A percentile compares a stretch with the other conserved stretches of the same genome.
These are phyloP conservation scores for Macadamia integrifolia DNA, from an alignment of 164 flowering plant species.

Conservation along the genomic window DNA sequence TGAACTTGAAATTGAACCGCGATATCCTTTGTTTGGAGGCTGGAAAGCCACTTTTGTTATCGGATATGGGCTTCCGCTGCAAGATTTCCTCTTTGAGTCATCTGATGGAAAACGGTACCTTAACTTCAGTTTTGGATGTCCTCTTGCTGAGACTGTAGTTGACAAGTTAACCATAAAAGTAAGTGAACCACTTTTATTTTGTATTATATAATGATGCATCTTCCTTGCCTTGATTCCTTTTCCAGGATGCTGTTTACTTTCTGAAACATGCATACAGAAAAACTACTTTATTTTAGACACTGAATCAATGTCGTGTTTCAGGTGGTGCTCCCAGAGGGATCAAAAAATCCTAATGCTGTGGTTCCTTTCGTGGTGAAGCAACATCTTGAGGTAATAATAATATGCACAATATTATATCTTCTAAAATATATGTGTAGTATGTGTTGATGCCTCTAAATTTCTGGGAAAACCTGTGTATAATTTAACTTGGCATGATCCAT, in stretches of 20 bases:
- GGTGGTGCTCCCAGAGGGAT: slow-evolving; percentile 97
- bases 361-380: slow-evolving; percentile 74
- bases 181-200: slow-evolving; percentile 14
- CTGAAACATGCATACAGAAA: background rate
- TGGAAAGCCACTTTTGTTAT: slow-evolving; percentile 91
- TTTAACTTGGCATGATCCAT: background rate
- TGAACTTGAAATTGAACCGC: slow-evolving; percentile 88
- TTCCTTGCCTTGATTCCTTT: background rate
- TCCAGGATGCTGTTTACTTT: background rate
- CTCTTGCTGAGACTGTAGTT: slow-evolving; percentile 69
- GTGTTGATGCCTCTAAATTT: too few relatives aligned
- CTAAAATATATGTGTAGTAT: background rate
- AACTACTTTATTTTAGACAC: background rate
- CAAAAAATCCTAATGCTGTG: slow-evolving; percentile 59
- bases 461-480: too few relatives aligned
- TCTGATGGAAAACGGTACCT: slow-evolving; percentile 84
- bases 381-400: slow-evolving; percentile 53
- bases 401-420: background rate
- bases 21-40: slow-evolving; percentile 97
- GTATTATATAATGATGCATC: background rate
- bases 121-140: slow-evolving; percentile 91
- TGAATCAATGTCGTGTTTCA: slow-evolving; percentile 23
- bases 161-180: slow-evolving; percentile 84
- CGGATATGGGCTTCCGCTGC: slow-evolving; percentile 87
- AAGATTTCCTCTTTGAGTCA: slow-evolving; percentile 84